Conservation (phyloP, 495 filamentous ascomycete genomes). For the Penicillium lividum region DNA sequence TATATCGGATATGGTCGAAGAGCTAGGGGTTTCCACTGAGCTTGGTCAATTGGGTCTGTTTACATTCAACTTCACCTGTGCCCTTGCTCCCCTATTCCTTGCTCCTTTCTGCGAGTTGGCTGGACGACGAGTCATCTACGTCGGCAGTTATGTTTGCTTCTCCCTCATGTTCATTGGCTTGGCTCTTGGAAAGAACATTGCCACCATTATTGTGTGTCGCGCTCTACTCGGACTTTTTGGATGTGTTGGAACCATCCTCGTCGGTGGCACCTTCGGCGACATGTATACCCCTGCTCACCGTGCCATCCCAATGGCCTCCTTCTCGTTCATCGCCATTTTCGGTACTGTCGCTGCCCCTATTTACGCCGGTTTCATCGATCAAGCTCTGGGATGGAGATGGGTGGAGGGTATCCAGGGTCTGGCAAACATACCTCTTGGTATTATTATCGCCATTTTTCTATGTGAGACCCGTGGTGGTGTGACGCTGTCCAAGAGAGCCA, state of each 20-base stretch:
- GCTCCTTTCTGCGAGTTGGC: constrained; percentile 49
- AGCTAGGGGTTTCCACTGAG: constrained; percentile 35
- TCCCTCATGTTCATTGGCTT: constrained; percentile 46
- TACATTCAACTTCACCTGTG: constrained; percentile 44
- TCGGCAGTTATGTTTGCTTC: constrained; percentile 42
- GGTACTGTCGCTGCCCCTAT: constrained; percentile 72
- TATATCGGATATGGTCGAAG: constrained; percentile 37
- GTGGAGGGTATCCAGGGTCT: constrained; percentile 79
- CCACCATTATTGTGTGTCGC: constrained; percentile 67
- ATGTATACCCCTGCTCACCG: constrained; percentile 72
- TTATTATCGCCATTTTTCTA: constrained; percentile 55
- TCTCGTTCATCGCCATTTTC: constrained; percentile 71
- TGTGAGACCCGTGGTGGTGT: constrained; percentile 69
- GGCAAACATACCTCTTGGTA: constrained; percentile 60
- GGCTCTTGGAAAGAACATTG: constrained; percentile 59
- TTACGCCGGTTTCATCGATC: constrained; percentile 70
- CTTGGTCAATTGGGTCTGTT: constrained; percentile 46
- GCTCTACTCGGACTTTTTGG: constrained; percentile 74
- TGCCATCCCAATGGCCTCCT: constrained; percentile 78
- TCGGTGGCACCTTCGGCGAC: constrained; percentile 75
- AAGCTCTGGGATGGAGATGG: constrained; percentile 75
- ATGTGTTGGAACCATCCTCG: constrained; percentile 74
- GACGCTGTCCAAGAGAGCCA: constrained; percentile 59
- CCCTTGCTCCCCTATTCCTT: constrained; percentile 44
- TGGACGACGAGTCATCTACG: constrained; percentile 42